phyloP scores from a whole-genome alignment of 164 flowering plant species.

The Santalum album region DNA sequence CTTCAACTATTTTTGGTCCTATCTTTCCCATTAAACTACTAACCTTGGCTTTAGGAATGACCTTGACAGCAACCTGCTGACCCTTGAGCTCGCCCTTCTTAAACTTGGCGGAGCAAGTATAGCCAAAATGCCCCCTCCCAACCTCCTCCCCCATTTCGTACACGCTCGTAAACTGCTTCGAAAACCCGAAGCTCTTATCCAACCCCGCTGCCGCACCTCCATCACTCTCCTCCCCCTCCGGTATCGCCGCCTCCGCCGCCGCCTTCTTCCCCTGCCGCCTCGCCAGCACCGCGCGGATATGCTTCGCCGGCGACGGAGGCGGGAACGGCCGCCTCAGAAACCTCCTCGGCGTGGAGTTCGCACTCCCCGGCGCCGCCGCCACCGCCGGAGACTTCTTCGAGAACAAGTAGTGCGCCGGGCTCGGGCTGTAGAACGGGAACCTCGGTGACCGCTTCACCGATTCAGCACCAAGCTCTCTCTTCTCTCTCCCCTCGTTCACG shows the following conservation, averaged over 20 bases:
- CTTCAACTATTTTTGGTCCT: too few relatives aligned
- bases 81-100: conserved; percentile 55
- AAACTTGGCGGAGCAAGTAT: conserved; percentile 46
- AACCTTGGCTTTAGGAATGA: conserved; percentile 62
- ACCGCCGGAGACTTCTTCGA: conserved; percentile 17
- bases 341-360: conserved; percentile 31
- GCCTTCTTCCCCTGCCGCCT: conserved; percentile 29
- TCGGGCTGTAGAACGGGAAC: conserved; percentile 47
- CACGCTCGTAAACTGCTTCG: conserved; percentile 36
- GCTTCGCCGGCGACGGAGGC: conserved; percentile 70
- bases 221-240: conserved; percentile 24
- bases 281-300: conserved; percentile 35
- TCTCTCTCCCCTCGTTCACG: neutral
- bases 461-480: neutral
- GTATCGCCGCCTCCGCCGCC: conserved; percentile 11
- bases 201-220: conserved; percentile 25
- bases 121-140: conserved; percentile 72
- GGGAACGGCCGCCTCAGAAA: conserved; percentile 36
- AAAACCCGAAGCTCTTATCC: conserved; percentile 58
- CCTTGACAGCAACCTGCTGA: conserved; percentile 54
- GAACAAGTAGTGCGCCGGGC: conserved; percentile 33
- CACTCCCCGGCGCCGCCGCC: conserved; percentile 12
- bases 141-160: conserved; percentile 56
- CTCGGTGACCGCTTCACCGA: conserved; percentile 29
- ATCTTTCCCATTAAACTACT: too few relatives aligned